Base-by-base conservation (phyloP, 2,329 filamentous ascomycete species). In the Claviceps maximensis region DNA sequence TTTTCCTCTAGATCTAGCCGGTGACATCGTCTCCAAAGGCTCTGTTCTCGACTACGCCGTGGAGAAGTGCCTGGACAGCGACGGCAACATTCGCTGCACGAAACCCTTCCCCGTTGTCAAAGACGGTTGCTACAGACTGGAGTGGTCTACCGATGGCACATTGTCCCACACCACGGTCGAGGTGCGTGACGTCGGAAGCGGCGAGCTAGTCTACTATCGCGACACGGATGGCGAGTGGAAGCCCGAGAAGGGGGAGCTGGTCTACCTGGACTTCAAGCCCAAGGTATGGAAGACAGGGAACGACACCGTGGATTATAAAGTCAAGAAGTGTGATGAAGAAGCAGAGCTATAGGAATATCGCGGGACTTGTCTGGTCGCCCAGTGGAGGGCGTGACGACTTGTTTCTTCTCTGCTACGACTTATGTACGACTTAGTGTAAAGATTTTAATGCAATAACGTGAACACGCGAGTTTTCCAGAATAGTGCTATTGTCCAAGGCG, bases 171-270 rank as follows among this genome's bases (percentile, higher is more conserved):
- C 67, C 1, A 71, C 68, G 0, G 65, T 64, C 49, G 69, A 71
- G 53, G 58, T 62, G 4, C 60, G 60, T 27, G 60, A 71, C 56
- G 67, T 67, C 7, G 69, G 63, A 1, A 63, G 65, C 45, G 61
- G 59, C 47, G 69, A 74, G 59, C 54, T 74, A 15, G 71, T 74
- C 5, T 74, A 63, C 57, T 74, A 73, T 55, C 62, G 71, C 15
- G 71, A 74, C 55, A 73, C 71, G 21, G 62, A 74, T 59, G 71
- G 71, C 21, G 62, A 72, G 38, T 74, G 72, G 71, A 70, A 59
- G 2, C 66, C 70, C 0, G 67, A 71, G 57, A 73, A 73, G 65
- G 62, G 62, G 10, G 71, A 73, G 64, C 61, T 72, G 21, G 70
- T 73, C 3, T 73, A 73, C 33, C 54, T 74, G 41, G 71, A 74